phyloP scores from a whole-genome alignment of 768 basidiomycete genomes.

The Udeniomyces megalosporus region DNA sequence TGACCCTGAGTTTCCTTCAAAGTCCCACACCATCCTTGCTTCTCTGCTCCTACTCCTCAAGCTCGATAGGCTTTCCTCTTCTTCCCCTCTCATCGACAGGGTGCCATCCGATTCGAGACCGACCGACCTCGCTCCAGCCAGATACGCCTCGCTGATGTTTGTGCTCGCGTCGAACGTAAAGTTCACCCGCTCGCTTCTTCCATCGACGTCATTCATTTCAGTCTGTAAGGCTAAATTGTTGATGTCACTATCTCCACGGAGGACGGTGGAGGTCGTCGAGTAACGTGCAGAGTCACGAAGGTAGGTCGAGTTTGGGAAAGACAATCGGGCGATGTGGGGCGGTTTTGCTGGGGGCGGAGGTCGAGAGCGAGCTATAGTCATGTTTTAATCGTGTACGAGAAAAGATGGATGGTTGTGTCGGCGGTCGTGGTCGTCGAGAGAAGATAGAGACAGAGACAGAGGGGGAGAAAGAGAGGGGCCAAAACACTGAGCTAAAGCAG shows the following conservation, averaged over 20 bases:
- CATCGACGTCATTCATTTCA: too few relatives aligned
- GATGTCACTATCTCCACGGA: too few relatives aligned
- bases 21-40: slow-evolving; percentile 8
- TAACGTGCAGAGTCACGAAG: not conserved
- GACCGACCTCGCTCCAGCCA: not conserved
- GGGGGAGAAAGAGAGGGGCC: not conserved
- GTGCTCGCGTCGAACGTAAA: slow-evolving; percentile 3
- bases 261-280: not conserved
- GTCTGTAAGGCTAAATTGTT: too few relatives aligned
- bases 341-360: not conserved
- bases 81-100: not conserved
- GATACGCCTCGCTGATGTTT: not conserved
- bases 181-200: too few relatives aligned
- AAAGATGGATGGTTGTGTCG: too few relatives aligned
- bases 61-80: not conserved
- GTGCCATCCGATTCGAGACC: not conserved
- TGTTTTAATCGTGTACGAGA: too few relatives aligned
- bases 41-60: not conserved
- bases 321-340: slow-evolving; percentile 1
- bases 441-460: too few relatives aligned
- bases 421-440: too few relatives aligned
- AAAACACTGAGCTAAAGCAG: not conserved
- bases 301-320: not conserved
- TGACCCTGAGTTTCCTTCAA: not conserved
- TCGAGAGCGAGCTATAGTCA: too few relatives aligned